Evolutionary conservation across 1,284 basidiomycete genomes (phyloP), one percentile per base, ranked within the genome.

Genomic region (Moesziomyces sp.): DNA sequence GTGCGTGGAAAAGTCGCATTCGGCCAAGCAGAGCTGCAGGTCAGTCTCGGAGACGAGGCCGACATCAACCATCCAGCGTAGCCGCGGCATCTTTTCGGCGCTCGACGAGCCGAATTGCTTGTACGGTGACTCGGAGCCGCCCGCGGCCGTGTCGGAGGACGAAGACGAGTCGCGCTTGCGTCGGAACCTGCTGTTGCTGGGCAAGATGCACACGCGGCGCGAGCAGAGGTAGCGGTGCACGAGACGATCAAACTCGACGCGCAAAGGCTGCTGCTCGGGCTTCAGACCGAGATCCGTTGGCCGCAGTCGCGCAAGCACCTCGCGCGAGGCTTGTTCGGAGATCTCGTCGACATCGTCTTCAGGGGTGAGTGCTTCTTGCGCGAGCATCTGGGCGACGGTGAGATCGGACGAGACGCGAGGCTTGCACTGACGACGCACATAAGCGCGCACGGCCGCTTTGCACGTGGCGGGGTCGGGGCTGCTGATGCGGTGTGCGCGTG

Each of bases 21-120:
- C 61, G 19, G 59, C 58, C 34, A 77, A 35, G 9, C 63, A 55
- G 2, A 68, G 58, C 18, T 65, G 48, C 19, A 79, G 18, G 16
- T 58, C 49, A 24, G 46, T 50, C 26, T 77, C 75, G 0, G 69
- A 71, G 26, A 79, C 42, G 18, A 79, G 64, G 5, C 77, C 77
- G 13, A 77, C 52, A 40, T 76, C 73, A 57, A 77, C 48, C 72
- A 77, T 74, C 77, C 77, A 79, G 26, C 53, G 54, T 13, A 79
- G 63, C 11, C 76, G 71, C 6, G 69, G 58, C 51, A 64, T 52
- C 48, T 58, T 66, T 16, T 59, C 54, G 24, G 3, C 11, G 5
- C 26, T 48, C 24, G 55, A 50, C 6, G 65, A 55, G 16, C 55
- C 58, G 11, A 55, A 14, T 5, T 52, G 34, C 14, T 46, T 45